Conservation (phyloP, 306 rosid genomes). For the Spatholobus suberectus region DNA sequence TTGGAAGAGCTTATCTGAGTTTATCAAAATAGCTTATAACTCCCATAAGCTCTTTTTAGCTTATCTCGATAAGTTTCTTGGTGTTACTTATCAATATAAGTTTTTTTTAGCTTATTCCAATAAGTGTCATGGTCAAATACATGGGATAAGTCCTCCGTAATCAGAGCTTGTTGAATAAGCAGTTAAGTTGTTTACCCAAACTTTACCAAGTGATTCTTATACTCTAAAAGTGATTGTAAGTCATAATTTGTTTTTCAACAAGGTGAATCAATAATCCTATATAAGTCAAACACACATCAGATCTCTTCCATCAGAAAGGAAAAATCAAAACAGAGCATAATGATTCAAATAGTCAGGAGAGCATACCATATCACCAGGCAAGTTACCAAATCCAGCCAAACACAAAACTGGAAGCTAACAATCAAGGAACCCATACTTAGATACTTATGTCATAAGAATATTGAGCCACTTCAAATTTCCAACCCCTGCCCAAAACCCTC, state of each 20-base stretch:
- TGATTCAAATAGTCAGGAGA: slow-evolving; percentile 36
- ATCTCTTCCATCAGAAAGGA: slow-evolving; percentile 14
- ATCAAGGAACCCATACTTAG: slow-evolving; percentile 58
- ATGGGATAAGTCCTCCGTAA: not conserved
- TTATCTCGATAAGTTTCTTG: not conserved
- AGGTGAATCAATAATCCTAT: slow-evolving; percentile 11
- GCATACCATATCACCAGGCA: slow-evolving; percentile 97
- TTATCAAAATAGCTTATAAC: not conserved
- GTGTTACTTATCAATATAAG: not conserved
- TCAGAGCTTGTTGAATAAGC: not conserved
- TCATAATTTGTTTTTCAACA: slow-evolving; percentile 13
- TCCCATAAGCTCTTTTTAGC: not conserved
- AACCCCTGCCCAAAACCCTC: slow-evolving; percentile 19
- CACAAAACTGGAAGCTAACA: slow-evolving; percentile 68
- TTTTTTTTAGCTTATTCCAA: not conserved
- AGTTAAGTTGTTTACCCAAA: not conserved
- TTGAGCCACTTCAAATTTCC: slow-evolving; percentile 16
- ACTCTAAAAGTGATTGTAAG: slow-evolving; percentile 17
- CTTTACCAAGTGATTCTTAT: not conserved
- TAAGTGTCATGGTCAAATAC: not conserved
- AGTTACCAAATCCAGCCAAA: slow-evolving; percentile 95
- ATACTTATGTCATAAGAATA: slow-evolving; percentile 24
- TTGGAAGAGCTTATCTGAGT: not conserved
- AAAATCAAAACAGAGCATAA: slow-evolving; percentile 34
- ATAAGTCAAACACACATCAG: slow-evolving; percentile 4